Evolutionary conservation across 1,284 basidiomycete species (phyloP), one percentile per base, ranked within the genome.

Genomic region (Apiotrichum sp.): DNA sequence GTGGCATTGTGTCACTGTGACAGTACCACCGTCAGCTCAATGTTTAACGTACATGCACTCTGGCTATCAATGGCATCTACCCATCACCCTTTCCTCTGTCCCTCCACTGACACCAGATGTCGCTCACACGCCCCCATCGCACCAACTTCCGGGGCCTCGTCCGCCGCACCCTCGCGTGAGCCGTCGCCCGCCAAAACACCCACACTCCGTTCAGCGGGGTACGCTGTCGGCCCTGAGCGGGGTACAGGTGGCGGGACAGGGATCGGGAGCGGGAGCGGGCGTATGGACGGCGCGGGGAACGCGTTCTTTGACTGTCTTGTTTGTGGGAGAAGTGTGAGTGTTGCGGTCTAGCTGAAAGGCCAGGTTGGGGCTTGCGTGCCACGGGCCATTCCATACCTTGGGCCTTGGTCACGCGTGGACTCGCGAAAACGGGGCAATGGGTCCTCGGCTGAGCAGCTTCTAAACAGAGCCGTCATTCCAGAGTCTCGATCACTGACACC

Each of bases 231-330:
- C 2, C 72, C 72, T 3, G 71, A 74, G 55, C 71, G 69, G 54
- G 72, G 72, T 2, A 74, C 71, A 4, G 72, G 72, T 2, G 71
- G 71, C 22, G 59, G 66, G 1, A 71, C 71, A 16, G 72, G 72
- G 1, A 63, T 73, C 34, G 69, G 71, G 0, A 66, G 63, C 35
- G 72, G 72, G 16, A 70, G 68, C 55, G 72, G 72, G 16, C 59
- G 63, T 14, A 44, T 68, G 32, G 69, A 70, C 51, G 42, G 46
- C 22, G 65, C 59, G 49, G 86, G 87, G 6, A 88, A 83, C 61
- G 77, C 84, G 39, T 83, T 88, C 57, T 82, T 92, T 47, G 88
- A 90, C 61, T 96, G 91, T 71, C 79, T 86, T 3, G 83, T 85
- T 43, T 96, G 91, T 73, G 83, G 84, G 52, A 80, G 88, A 48